phyloP scores from a whole-genome alignment of 768 basidiomycete genomes.

The Lactifluus volemus region DNA sequence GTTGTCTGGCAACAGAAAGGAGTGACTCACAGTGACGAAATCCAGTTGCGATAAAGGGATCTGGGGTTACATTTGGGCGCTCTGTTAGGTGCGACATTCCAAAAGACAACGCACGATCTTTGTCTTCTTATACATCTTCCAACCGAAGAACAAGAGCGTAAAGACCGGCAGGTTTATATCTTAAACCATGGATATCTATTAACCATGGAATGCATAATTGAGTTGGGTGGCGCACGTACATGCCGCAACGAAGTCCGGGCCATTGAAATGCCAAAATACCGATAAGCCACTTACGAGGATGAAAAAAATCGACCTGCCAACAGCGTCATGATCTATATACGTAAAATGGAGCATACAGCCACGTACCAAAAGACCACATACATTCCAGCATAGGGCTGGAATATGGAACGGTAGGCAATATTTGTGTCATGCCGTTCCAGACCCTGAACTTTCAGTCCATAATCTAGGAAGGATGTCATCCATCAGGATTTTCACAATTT shows the following conservation, averaged over 20 bases:
- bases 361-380: conserved; percentile 19
- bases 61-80: background rate
- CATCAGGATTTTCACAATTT: too few species aligned
- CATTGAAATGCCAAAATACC: conserved; percentile 16
- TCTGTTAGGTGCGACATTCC: background rate
- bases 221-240: conserved; percentile 1
- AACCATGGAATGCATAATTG: background rate
- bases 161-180: conserved; percentile 18
- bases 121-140: conserved; percentile 16
- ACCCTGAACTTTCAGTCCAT: conserved; percentile 14
- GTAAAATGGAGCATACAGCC: background rate
- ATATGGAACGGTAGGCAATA: conserved; percentile 11
- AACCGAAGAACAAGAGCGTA: conserved; percentile 12
- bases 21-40: conserved; percentile 14
- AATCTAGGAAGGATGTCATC: conserved; percentile 12
- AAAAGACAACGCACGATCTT: conserved; percentile 12
- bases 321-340: background rate
- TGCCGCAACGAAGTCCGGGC: conserved; percentile 16
- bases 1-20: background rate
- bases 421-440: background rate
- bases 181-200: background rate
- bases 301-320: conserved; percentile 13
- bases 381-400: conserved; percentile 19
- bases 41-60: conserved; percentile 9
- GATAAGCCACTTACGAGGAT: conserved; percentile 17